phyloP scores from a whole-genome alignment of 2,329 filamentous ascomycete species.

The Nemania sp. region DNA sequence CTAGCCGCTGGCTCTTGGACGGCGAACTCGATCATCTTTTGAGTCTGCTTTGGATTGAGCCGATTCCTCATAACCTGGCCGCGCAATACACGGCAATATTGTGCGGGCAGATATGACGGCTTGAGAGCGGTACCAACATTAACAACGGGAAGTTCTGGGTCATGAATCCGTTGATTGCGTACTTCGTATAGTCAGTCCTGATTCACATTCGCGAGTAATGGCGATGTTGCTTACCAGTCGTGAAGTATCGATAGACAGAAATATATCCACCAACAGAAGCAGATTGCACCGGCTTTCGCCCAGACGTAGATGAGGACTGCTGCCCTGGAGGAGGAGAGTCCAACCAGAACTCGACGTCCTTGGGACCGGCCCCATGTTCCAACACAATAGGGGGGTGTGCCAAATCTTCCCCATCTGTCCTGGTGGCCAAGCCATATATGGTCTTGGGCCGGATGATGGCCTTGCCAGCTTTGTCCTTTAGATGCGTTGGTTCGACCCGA shows the following conservation, averaged over 20 bases:
- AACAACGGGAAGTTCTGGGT: slow-evolving; percentile 51
- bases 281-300: slow-evolving; percentile 28
- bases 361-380: slow-evolving; percentile 41
- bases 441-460: slow-evolving; percentile 4
- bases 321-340: neutral
- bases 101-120: slow-evolving; percentile 61
- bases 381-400: neutral
- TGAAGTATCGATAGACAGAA: slow-evolving; percentile 23
- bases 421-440: slow-evolving; percentile 4
- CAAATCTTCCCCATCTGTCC: neutral
- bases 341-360: slow-evolving; percentile 60
- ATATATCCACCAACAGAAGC: slow-evolving; percentile 9
- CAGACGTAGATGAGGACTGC: slow-evolving; percentile 6
- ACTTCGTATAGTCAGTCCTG: slow-evolving; percentile 6
- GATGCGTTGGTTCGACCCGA: slow-evolving; percentile 1
- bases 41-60: slow-evolving; percentile 57
- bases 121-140: slow-evolving; percentile 61
- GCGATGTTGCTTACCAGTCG: slow-evolving; percentile 10
- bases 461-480: neutral
- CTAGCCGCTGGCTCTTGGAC: slow-evolving; percentile 61
- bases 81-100: slow-evolving; percentile 60
- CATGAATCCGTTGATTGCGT: neutral
- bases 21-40: slow-evolving; percentile 64
- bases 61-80: slow-evolving; percentile 59
- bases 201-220: neutral